Conservation (phyloP, 163 green algal genomes). For the Scenedesmus sp. region DNA sequence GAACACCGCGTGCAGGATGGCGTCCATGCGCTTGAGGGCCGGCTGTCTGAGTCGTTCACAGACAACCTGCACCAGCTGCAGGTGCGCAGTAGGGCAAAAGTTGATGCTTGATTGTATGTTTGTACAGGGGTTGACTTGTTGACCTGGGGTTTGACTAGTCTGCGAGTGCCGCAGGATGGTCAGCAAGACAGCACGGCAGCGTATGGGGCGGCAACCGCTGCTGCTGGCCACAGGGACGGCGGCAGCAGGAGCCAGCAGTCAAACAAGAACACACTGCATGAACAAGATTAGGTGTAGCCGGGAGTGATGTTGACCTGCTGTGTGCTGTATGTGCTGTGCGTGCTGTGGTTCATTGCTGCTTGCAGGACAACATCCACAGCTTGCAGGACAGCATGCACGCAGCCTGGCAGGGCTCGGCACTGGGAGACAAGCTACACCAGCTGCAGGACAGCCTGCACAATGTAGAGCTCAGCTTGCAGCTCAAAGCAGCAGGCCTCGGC, state of each 20-base stretch:
- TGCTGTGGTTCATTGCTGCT: background rate
- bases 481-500: slow-evolving; percentile 5
- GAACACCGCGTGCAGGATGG: slow-evolving; percentile 56
- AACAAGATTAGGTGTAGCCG: too few relatives aligned
- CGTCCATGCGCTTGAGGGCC: slow-evolving; percentile 41
- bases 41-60: slow-evolving; percentile 35
- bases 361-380: slow-evolving; percentile 15
- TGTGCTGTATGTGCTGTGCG: background rate
- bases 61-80: slow-evolving; percentile 59
- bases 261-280: too few relatives aligned
- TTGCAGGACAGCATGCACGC: slow-evolving; percentile 32
- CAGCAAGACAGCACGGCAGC: too few relatives aligned
- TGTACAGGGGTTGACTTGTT: background rate
- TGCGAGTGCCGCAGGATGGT: too few relatives aligned
- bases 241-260: too few relatives aligned
- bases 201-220: too few relatives aligned
- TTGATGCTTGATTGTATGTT: background rate
- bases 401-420: background rate
- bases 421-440: slow-evolving; percentile 45
- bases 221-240: too few relatives aligned
- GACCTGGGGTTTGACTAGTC: too few relatives aligned
- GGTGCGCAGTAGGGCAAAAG: background rate
- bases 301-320: background rate
- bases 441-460: slow-evolving; percentile 59
- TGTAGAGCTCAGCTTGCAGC: slow-evolving; percentile 24